phyloP scores from a whole-genome alignment of 345 rosid genomes.

The Passiflora organensis region DNA sequence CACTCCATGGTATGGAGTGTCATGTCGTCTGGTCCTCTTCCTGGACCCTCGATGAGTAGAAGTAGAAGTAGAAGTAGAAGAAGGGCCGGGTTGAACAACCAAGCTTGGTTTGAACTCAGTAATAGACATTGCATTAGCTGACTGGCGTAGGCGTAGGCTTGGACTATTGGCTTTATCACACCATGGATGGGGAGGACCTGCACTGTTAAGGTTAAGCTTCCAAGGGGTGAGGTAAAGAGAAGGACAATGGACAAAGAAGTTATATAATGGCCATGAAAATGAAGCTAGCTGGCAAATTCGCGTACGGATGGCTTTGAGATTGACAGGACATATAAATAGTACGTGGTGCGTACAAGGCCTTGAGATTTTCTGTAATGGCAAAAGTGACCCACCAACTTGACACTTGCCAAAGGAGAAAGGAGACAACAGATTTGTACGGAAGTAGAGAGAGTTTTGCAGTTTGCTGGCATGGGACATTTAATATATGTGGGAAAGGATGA shows the following conservation, averaged over 20 bases:
- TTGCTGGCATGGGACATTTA: too few relatives aligned
- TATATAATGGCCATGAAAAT: too few relatives aligned
- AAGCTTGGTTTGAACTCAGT: not conserved
- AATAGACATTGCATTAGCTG: slow-evolving; percentile 9
- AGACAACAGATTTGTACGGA: too few relatives aligned
- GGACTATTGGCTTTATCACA: too few relatives aligned
- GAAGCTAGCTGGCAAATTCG: slow-evolving; percentile 8
- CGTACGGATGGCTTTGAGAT: not conserved
- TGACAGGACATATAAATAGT: not conserved
- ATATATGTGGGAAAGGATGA: too few relatives aligned
- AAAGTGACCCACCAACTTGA: not conserved
- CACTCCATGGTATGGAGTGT: slow-evolving; percentile 19
- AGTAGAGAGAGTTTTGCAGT: too few relatives aligned
- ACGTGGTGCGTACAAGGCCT: not conserved
- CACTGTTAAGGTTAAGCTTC: too few relatives aligned
- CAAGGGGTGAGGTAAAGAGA: too few relatives aligned
- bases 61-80: too few relatives aligned
- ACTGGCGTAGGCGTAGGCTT: too few relatives aligned
- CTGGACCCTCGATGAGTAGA: slow-evolving; percentile 3
- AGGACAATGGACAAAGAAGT: too few relatives aligned
- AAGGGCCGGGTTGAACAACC: not conserved
- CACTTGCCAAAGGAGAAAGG: accelerated
- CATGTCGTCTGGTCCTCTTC: slow-evolving; percentile 14
- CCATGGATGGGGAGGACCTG: too few relatives aligned
- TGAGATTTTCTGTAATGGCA: not conserved